phyloP scores from a whole-genome alignment of 2,329 filamentous ascomycete species.

The Aspergillus sp. region DNA sequence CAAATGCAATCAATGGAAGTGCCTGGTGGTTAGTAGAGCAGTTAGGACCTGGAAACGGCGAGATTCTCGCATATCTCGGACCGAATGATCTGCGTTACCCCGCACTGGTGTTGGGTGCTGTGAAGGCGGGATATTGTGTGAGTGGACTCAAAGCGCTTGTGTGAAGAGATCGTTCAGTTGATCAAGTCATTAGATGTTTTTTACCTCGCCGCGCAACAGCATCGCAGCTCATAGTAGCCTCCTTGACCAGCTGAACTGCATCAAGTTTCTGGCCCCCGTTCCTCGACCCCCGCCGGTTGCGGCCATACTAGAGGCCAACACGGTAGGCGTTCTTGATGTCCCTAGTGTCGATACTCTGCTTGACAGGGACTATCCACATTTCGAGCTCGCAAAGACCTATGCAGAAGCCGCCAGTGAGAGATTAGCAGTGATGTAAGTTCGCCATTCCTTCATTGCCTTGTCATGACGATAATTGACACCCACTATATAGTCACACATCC shows the following conservation, averaged over 20 bases:
- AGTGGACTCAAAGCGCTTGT: background rate
- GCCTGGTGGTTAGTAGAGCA: slow-evolving; percentile 29
- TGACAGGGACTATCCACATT: background rate
- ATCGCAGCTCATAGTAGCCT: slow-evolving; percentile 37
- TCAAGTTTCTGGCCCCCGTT: slow-evolving; percentile 33
- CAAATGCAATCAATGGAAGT: slow-evolving; percentile 33
- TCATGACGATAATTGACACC: no score
- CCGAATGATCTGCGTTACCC: slow-evolving; percentile 48
- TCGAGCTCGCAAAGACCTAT: background rate
- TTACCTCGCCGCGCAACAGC: slow-evolving; percentile 46
- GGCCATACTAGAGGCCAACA: slow-evolving; percentile 29
- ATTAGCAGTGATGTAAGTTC: slow-evolving; percentile 31
- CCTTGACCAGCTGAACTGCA: slow-evolving; percentile 36
- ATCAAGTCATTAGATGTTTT: slow-evolving; percentile 32
- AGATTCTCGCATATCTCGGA: slow-evolving; percentile 47
- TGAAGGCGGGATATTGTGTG: slow-evolving; percentile 43
- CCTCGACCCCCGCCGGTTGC: slow-evolving; percentile 27
- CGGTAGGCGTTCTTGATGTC: slow-evolving; percentile 16
- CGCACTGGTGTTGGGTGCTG: slow-evolving; percentile 42
- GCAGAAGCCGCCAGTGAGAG: slow-evolving; percentile 32
- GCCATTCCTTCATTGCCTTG: background rate
- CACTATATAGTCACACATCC: slow-evolving; percentile 33
- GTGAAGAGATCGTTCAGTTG: background rate
- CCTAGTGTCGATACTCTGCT: background rate
- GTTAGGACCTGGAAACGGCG: slow-evolving; percentile 35